A percentile compares a stretch with the other conserved stretches of the same genome.
Conservation (phyloP, 1,284 basidiomycete species). For the Ustilago bromivora region DNA sequence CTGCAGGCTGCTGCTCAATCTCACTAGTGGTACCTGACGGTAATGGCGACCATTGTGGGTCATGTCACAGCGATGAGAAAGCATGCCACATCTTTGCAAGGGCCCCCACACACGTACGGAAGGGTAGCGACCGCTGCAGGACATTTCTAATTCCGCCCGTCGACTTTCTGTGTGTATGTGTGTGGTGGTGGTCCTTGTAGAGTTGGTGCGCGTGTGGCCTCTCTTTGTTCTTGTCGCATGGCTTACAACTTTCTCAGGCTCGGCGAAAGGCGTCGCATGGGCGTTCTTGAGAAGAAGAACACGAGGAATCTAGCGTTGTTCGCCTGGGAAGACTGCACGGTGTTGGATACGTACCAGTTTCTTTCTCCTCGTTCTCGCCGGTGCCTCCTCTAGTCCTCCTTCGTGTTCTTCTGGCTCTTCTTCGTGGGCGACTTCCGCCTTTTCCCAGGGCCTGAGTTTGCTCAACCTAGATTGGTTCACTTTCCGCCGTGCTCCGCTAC, state of each 20-base stretch:
- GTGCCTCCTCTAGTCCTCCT: background rate
- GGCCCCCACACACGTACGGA: background rate
- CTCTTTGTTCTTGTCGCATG: conserved; percentile 9
- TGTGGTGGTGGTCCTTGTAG: background rate
- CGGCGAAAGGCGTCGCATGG: conserved; percentile 26
- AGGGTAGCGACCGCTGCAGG: background rate
- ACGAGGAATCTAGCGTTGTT: conserved; percentile 1
- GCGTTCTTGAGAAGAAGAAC: conserved; percentile 9
- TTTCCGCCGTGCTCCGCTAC: background rate
- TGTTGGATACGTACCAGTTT: background rate
- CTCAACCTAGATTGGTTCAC: background rate
- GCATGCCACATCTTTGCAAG: background rate
- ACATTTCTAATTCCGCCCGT: conserved; percentile 6
- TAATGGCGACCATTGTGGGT: background rate
- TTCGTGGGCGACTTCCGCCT: background rate
- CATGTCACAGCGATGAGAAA: background rate
- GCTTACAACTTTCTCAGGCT: conserved; percentile 9
- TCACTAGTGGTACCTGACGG: background rate
- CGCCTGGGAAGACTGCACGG: conserved; percentile 1
- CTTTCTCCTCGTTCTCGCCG: background rate
- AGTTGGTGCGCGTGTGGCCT: background rate
- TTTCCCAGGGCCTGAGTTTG: conserved; percentile 4
- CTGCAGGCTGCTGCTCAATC: conserved; percentile 1
- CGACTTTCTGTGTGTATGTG: background rate
- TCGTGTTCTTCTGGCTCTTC: background rate